Base-by-base conservation (phyloP, 2,329 filamentous ascomycete genomes). In the Ceratocystis lukuohia region DNA sequence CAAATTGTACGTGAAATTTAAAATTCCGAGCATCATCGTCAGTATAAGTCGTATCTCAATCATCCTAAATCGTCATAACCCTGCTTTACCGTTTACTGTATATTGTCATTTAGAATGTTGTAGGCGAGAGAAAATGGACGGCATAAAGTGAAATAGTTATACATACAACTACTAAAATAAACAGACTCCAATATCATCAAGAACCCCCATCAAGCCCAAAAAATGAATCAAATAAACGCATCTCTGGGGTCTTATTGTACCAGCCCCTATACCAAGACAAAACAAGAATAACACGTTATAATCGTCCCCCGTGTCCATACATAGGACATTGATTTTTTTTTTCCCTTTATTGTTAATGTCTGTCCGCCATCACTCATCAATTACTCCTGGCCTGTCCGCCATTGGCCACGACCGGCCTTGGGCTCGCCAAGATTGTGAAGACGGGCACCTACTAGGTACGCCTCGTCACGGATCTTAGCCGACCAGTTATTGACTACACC, bases 371-470 rank as follows among this genome's bases (percentile, higher is more conserved):
- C 20, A 45, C 10, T 46, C 17, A 61, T 22, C 28, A 4, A 30
- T 62, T 41, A 25, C 37, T 17, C 12, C n/a, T 25, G 22, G 12
- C 41, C n/a, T 22, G 37, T 62, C 41, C 28, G 20, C 41, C 33
- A 33, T 20, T 63, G 41, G n/a, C 37, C 28, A 22, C 64, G 53
- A 20, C 41, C 15, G 25, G 53, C 25, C n/a, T 50, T 45, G 57
- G 20, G 37, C 30, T 64, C 53, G 3, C 91, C 89, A 76, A 96
- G 96, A 75, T 99, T 99, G 77, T 99, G 95, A 72, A 99, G 76
- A 68, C 92, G 80, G 77, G 99, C 93, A 1, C 94, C 94, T 72
- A 97, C 94, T 57, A 99, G 79, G 74, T 99, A 99, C 0, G 96
- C 92, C 76, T 99, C 95, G 74, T 99, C 95, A 48, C 91, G 81